Percentiles rank a stretch among this genome's conserved stretches.
phyloP scores from a whole-genome alignment of 2,329 filamentous ascomycete genomes.

The Malbranchea cinnamomea region DNA sequence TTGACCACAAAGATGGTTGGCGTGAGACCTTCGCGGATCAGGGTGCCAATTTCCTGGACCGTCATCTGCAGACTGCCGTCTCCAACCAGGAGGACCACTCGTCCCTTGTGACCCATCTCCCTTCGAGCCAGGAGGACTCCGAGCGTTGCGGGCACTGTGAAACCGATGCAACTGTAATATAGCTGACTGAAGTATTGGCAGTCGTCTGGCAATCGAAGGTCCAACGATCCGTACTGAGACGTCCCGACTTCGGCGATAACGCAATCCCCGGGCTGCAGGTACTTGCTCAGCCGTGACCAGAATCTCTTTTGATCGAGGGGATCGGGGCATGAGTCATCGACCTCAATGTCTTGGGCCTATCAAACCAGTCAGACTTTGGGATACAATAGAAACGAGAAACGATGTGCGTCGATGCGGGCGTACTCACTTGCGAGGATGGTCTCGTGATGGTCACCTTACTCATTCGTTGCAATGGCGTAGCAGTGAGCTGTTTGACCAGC shows the following conservation, averaged over 20 bases:
- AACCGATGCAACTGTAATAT: slow-evolving; percentile 16
- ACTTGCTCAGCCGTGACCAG: slow-evolving; percentile 9
- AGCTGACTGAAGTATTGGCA: slow-evolving; percentile 12
- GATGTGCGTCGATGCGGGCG: too few relatives aligned
- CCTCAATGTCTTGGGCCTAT: too few relatives aligned
- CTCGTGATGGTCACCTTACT: too few relatives aligned
- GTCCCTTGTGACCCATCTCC: slow-evolving; percentile 11
- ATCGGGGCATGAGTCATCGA: slow-evolving; percentile 7
- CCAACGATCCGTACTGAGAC: slow-evolving; percentile 13
- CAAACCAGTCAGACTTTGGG: too few relatives aligned
- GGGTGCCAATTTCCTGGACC: slow-evolving; percentile 15
- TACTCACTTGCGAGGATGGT: too few relatives aligned
- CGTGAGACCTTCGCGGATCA: slow-evolving; percentile 14
- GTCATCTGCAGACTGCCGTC: slow-evolving; percentile 17
- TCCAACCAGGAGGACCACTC: slow-evolving; percentile 14
- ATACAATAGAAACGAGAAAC: too few relatives aligned
- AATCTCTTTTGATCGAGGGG: slow-evolving; percentile 8
- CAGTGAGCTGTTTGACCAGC: slow-evolving; percentile 6
- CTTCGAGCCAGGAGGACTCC: slow-evolving; percentile 13
- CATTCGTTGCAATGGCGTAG: slow-evolving; percentile 7
- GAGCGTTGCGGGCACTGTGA: slow-evolving; percentile 13
- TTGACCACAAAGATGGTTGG: slow-evolving; percentile 15
- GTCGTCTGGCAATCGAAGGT: slow-evolving; percentile 12
- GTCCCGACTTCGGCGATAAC: slow-evolving; percentile 15
- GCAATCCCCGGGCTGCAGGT: slow-evolving; percentile 11